Evolutionary conservation across 169 alveolate species (phyloP).

Genomic region (Eimeria sp.): DNA sequence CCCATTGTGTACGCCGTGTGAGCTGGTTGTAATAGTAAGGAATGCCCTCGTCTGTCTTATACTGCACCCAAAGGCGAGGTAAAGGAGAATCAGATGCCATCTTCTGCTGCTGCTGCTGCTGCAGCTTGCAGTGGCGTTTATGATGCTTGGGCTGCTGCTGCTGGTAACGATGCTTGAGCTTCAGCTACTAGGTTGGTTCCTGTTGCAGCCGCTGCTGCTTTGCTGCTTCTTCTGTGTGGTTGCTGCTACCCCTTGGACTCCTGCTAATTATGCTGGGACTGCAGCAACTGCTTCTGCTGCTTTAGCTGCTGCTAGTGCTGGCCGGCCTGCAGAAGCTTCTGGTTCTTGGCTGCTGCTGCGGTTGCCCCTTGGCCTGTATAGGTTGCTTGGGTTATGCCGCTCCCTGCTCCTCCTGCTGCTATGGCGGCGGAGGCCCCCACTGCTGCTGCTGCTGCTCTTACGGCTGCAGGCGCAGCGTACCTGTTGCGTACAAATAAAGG

Average conservation of each 20-base stretch:
- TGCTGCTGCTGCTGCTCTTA: conserved; percentile 31
- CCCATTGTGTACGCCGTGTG: conserved; percentile 18
- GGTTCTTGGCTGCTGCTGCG: not conserved
- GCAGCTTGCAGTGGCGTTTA: not conserved
- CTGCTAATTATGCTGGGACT: no score
- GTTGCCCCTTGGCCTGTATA: not conserved
- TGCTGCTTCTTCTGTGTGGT: no score
- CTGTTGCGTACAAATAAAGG: not conserved
- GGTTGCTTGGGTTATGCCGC: not conserved
- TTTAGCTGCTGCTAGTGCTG: no score
- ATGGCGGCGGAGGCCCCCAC: not conserved
- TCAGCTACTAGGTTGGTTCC: no score
- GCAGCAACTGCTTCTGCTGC: no score
- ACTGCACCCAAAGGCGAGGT: conserved; percentile 38
- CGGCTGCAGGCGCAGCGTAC: not conserved
- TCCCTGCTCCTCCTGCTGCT: not conserved
- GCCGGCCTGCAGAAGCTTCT: no score
- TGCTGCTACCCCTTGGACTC: no score
- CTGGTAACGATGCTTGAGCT: no score
- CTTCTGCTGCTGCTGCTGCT: conserved; percentile 31
- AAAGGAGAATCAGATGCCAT: conserved; percentile 1
- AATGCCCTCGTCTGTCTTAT: not conserved
- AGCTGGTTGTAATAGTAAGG: conserved; percentile 37
- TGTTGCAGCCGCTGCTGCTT: no score
- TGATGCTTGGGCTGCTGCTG: not conserved